These are phyloP conservation scores for Neonectria punicea DNA, from an alignment of 2,329 filamentous ascomycete species.

Conservation along the genomic window DNA sequence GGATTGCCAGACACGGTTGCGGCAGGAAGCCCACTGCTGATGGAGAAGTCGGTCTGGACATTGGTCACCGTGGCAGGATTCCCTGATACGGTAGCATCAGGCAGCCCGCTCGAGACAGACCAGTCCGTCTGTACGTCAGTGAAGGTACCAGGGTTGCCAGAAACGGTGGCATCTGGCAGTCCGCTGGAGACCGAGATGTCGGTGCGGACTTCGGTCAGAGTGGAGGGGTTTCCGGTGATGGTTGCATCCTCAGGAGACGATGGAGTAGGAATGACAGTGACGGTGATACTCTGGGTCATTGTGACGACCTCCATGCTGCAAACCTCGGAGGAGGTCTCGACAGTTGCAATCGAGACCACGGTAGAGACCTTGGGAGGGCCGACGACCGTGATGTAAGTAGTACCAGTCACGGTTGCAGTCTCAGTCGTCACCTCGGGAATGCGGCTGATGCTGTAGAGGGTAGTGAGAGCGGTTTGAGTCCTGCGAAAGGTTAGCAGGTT, in stretches of 20 bases:
- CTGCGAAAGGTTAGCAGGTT: conserved; percentile 36
- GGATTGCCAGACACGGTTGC: conserved; percentile 47
- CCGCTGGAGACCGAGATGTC: conserved; percentile 42
- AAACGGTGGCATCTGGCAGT: conserved; percentile 46
- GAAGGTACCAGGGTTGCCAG: conserved; percentile 46
- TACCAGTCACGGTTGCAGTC: conserved; percentile 42
- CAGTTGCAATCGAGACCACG: conserved; percentile 39
- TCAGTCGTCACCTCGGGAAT: conserved; percentile 32
- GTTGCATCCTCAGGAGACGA: conserved; percentile 37
- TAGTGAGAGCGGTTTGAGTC: conserved; percentile 48
- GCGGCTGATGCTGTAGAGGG: conserved; percentile 46
- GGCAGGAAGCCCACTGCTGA: conserved; percentile 45
- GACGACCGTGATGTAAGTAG: conserved; percentile 43
- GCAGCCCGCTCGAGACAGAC: conserved; percentile 34
- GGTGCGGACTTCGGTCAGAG: conserved; percentile 43
- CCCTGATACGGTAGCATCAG: conserved; percentile 38
- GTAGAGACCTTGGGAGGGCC: conserved; percentile 35
- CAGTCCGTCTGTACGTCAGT: conserved; percentile 43
- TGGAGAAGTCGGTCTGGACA: conserved; percentile 39
- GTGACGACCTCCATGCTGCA: conserved; percentile 38
- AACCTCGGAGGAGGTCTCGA: conserved; percentile 37
- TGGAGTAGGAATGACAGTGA: conserved; percentile 42
- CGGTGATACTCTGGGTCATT: conserved; percentile 42
- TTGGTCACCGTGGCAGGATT: conserved; percentile 45
- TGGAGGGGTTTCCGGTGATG: conserved; percentile 40